Evolutionary conservation across 345 rosid genomes (phyloP).

Genomic region (Microcos paniculata): DNA sequence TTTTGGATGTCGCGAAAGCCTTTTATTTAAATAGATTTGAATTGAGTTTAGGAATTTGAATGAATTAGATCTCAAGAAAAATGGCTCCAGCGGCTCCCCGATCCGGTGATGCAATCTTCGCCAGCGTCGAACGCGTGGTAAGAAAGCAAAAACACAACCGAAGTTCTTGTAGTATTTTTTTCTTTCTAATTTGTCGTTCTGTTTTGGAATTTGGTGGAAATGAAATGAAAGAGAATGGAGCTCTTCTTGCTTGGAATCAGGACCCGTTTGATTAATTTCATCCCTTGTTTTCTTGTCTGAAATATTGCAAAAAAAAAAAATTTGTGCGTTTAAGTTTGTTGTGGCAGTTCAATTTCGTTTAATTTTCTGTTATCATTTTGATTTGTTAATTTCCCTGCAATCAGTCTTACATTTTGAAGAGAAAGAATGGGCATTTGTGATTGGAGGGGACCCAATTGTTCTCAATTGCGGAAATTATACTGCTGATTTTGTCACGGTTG

Average conservation of each 20-base stretch:
- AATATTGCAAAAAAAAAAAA: neutral
- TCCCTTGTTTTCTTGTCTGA: neutral
- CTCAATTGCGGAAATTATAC: neutral
- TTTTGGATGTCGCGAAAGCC: neutral
- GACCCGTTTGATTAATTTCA: neutral
- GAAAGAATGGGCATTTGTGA: neutral
- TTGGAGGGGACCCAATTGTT: neutral
- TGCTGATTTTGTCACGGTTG: neutral
- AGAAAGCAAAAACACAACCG: slow-evolving; percentile 3
- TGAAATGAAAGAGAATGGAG: neutral
- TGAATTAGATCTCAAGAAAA: slow-evolving; percentile 12
- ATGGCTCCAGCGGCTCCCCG: slow-evolving; percentile 84
- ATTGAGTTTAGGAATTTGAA: neutral
- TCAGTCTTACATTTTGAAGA: neutral
- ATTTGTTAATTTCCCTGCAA: neutral
- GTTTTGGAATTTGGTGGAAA: neutral
- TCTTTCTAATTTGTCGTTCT: neutral
- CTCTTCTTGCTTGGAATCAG: neutral
- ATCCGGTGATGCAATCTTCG: slow-evolving; percentile 93
- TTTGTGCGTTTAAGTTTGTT: neutral
- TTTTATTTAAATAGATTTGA: neutral
- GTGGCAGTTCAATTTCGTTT: neutral
- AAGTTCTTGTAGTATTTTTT: neutral
- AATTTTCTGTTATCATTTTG: neutral
- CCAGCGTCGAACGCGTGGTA: slow-evolving; percentile 85